phyloP scores from a whole-genome alignment of 2,329 filamentous ascomycete species.

The Ilyonectria destructans region DNA sequence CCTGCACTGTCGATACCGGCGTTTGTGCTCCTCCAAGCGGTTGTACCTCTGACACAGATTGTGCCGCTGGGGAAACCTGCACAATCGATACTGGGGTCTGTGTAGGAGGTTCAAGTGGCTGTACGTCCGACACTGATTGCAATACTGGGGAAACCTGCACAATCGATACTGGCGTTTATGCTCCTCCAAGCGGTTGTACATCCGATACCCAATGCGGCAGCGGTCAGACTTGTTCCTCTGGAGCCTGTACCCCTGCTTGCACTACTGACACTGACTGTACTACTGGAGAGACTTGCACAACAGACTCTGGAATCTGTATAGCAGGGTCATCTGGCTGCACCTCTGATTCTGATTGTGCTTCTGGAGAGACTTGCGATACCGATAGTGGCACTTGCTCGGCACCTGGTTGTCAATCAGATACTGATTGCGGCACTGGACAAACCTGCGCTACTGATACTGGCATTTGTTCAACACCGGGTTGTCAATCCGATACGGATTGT shows the following conservation, averaged over 20 bases:
- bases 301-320: constrained; percentile 2
- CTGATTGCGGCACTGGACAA: background rate
- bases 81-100: background rate
- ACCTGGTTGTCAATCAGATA: background rate
- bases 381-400: background rate
- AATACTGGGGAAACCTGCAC: no score
- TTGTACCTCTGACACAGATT: background rate
- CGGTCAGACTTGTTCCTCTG: constrained; percentile 3
- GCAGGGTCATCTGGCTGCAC: background rate
- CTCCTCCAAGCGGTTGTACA: background rate
- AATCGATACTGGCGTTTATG: background rate
- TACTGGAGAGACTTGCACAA: background rate
- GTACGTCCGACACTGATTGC: background rate
- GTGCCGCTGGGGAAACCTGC: background rate
- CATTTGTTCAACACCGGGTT: background rate
- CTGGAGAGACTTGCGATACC: background rate
- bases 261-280: constrained; percentile 6
- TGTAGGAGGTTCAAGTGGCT: background rate
- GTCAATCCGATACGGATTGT: constrained; percentile 6
- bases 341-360: background rate
- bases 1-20: no score
- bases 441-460: background rate
- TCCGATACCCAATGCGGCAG: background rate
- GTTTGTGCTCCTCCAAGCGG: background rate
- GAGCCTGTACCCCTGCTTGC: constrained; percentile 9